Base-by-base conservation (phyloP, 2,329 filamentous ascomycete species). In the Rosellinia necatrix region DNA sequence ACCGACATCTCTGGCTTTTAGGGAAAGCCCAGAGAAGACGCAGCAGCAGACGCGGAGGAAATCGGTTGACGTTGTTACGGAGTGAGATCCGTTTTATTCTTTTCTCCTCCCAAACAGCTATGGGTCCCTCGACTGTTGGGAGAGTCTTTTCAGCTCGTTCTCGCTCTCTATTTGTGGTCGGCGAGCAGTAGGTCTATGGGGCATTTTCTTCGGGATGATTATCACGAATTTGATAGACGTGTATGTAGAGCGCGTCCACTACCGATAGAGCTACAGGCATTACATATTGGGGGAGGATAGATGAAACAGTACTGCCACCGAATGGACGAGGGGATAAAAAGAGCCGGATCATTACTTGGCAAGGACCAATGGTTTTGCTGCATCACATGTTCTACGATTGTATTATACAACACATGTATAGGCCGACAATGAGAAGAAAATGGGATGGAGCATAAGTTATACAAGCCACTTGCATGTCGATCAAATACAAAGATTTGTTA, bases 1-100 rank as follows among this genome's bases (percentile, higher is more conserved):
- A 47, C 67, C 76, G 22, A 79, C 78, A 12, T 72, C 80, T 25
- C 70, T 87, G 64, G 82, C 84, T 65, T 83, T 83, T 73, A 80
- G 84, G 66, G 81, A 81, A 62, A 86, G 83, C 65, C 83, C 84
- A 21, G 84, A 86, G 67, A 86, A 86, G 73, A 66, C 74, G 47
- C 73, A 75, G 41, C 60, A 57, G 34, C 42, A 58, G 66, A 68
- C 42, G 27, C 50, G 25, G 21, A 61, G 65, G 17, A 63, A 70
- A 35, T 63, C 71, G 15, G 62, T 76, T 29, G 66, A 71, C 57
- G 67, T 74, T 29, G 10, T 46, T 13, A 44, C 57, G 13, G 58
- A 59, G 43, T 58, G 56, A 29, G 32, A 12, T 38, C 34, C 8
- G 22, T 27, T 4, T 21, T 35, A 9, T 47, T 35, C n/a, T 13